phyloP scores from a whole-genome alignment of 2,329 filamentous ascomycete species.

The Trichoderma lentiforme region DNA sequence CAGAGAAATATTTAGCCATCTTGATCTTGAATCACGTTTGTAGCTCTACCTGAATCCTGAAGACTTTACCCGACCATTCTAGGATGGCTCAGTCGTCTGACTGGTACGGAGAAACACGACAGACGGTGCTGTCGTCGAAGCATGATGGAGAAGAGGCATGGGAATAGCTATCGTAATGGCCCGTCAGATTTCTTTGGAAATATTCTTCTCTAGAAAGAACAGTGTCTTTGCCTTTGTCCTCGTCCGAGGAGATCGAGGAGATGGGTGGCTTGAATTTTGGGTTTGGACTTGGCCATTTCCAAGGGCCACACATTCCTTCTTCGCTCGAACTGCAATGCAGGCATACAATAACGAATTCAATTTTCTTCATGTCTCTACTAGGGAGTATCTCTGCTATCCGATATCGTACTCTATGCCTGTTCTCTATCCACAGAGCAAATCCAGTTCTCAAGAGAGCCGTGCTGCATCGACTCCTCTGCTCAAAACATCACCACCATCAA shows the following conservation, averaged over 20 bases:
- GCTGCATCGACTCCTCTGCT: neutral
- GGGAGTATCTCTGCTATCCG: neutral
- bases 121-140: neutral
- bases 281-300: neutral
- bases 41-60: neutral
- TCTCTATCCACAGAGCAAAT: neutral
- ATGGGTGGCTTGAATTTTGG: neutral
- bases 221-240: neutral
- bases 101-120: neutral
- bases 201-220: neutral
- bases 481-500: neutral
- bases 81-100: neutral
- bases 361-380: neutral
- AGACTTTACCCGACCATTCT: neutral
- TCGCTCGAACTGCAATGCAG: neutral
- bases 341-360: neutral
- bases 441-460: neutral
- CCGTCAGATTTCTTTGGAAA: neutral
- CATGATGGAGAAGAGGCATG: neutral
- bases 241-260: neutral
- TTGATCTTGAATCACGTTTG: neutral
- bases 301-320: neutral
- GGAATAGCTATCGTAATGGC: neutral
- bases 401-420: neutral
- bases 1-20: neutral